Percentiles rank a stretch among this genome's conserved stretches.
These are phyloP conservation scores for Raddia guianensis DNA, from an alignment of 176 grass and related monocot genomes.

Conservation along the genomic window DNA sequence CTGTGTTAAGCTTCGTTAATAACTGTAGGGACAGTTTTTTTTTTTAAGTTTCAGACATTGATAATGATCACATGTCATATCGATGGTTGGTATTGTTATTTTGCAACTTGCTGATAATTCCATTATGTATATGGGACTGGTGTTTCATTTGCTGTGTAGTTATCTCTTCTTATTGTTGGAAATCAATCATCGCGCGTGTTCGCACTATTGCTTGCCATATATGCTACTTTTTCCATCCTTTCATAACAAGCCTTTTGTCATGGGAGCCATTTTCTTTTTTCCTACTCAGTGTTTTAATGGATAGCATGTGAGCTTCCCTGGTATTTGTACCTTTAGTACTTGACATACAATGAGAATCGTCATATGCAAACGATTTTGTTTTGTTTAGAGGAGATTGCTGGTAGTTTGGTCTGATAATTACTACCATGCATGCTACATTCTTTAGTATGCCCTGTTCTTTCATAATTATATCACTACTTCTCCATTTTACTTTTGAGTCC, in stretches of 20 bases:
- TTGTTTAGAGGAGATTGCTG: not conserved
- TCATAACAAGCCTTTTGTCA: not conserved
- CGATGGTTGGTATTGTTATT: conserved; percentile 13
- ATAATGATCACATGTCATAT: conserved; percentile 10
- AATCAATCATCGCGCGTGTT: conserved; percentile 18
- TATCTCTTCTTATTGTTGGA: not conserved
- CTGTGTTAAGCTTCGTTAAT: not conserved
- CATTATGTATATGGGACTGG: not conserved
- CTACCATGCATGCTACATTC: conserved; percentile 15
- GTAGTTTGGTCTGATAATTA: conserved; percentile 18
- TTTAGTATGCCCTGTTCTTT: conserved; percentile 8
- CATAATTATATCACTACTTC: not conserved
- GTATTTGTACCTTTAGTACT: conserved; percentile 34
- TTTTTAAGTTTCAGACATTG: conserved; percentile 22
- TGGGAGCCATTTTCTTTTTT: conserved; percentile 14
- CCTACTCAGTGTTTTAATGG: conserved; percentile 16
- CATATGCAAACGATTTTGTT: not conserved
- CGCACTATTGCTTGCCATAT: not conserved
- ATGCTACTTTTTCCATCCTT: conserved; percentile 7
- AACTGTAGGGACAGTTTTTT: conserved; percentile 8
- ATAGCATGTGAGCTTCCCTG: conserved; percentile 15
- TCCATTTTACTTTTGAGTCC: conserved; percentile 5
- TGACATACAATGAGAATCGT: conserved; percentile 17
- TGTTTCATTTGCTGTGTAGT: not conserved
- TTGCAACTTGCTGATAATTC: not conserved